Evolutionary conservation across 805 yeast species (phyloP), one percentile per base, ranked within the genome.

Genomic region (Cyberlindnera euphorbiiphila): DNA sequence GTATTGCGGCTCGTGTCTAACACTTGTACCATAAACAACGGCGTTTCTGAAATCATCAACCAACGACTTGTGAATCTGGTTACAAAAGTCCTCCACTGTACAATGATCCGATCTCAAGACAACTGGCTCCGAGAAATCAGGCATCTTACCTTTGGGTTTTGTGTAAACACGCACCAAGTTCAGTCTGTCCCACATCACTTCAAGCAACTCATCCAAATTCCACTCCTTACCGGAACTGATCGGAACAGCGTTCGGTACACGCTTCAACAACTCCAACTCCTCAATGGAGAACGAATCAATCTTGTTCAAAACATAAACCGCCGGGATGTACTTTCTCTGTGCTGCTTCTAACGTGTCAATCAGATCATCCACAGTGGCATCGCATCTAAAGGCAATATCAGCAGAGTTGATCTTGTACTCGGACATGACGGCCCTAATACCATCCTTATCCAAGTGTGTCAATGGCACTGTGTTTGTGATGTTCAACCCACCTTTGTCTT

Each of bases 211-310:
- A 63, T 93, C 98, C 57, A 93, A 69, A 59, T 93, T 93, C 98
- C 98, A 93, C 49, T 94, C 95, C 58, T 84, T 74, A 46, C 95
- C 98, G 7, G 96, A 84, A 9, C 96, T 85, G 44, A 93, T 91
- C 26, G 98, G 98, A 35, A 93, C 95, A 7, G 98, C 97, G 64
- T 93, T 81, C 34, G 98, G 98, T 53, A 93, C 93, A 59, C 93
- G 78, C 68, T 85, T 83, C 45, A 93, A 65, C 42, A 93, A 66
- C 50, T 93, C 96, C 51, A 93, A 75, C 62, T 93, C 99, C 65
- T 93, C 94, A 37, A 91, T 74, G 7, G 96, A 84, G 58, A 93
- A 84, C 9, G 97, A 81, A 64, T 93, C 99, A 56, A 93, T 91
- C 66, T 93, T 93, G 72, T 93, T 93, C 57, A 93, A 70, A 31